Evolutionary conservation across 176 grass and related monocot species (phyloP), one percentile per base, ranked within the genome.

Genomic region (Avena insularis): DNA sequence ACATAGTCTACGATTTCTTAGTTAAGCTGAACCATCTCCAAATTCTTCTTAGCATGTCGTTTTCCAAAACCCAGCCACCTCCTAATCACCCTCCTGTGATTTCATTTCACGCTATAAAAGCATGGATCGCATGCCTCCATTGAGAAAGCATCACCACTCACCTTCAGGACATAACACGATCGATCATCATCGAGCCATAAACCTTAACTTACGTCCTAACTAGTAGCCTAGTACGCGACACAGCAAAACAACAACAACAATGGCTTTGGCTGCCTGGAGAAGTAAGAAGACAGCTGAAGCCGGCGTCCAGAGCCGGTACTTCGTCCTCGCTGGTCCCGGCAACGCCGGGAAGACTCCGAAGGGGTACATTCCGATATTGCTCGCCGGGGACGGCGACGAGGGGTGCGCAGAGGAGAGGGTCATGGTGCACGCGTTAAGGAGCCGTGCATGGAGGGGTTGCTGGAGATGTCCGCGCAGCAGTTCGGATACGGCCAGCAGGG

Each of bases 281-380:
- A 50, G 12, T 6, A 51, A 75, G 71, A 6, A 36, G 35, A 75
- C 45, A 50, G 4, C 27, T 8, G 27, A 16, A 54, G 25, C 74
- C 4, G 61, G 23, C 61, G 25, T 29, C 23, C 10, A 64, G 61
- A 64, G 12, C 23, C 3, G 61, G 61, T 64, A 19, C 8, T 21
- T 43, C 55, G 0, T 23, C 43, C 43, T 59, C 54, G 2, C 36
- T 1, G 11, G 1, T 36, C 35, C 35, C 1, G 35, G 35, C 55
- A 5, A 19, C 10, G 19, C 4, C 17, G 11, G 33, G 9, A 81
- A 19, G 83, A 79, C 64, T 0, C 86, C 69, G 0, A 89, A 87
- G 72, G 92, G 94, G 1, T 92, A 89, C n/a, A 10, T 93, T 9
- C 90, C 92, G 0, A 60, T 97, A 77, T 5, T 90, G 13, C 88